A percentile compares a stretch with the other conserved stretches of the same genome.
phyloP scores from a whole-genome alignment of 139 green algal species.

The Chlorella sp. region DNA sequence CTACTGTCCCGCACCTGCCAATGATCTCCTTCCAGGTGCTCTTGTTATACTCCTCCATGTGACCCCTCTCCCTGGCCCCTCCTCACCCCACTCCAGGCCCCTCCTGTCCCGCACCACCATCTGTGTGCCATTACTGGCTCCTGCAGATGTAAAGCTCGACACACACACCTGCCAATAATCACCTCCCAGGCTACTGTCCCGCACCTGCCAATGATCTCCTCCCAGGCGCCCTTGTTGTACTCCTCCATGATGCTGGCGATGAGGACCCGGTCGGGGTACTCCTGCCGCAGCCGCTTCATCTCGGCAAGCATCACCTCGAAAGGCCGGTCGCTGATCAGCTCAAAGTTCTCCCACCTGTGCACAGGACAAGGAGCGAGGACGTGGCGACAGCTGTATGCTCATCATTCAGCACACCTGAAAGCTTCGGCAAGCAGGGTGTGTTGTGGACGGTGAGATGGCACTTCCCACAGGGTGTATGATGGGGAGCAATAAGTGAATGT shows the following conservation, averaged over 20 bases:
- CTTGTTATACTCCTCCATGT: slow-evolving; percentile 86
- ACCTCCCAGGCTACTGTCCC: not conserved
- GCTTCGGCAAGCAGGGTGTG: too few relatives aligned
- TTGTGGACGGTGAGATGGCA: too few relatives aligned
- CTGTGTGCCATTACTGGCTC: too few relatives aligned
- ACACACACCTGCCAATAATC: not conserved
- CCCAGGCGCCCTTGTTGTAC: slow-evolving; percentile 77
- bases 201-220: slow-evolving; percentile 86
- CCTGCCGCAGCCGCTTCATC: slow-evolving; percentile 82
- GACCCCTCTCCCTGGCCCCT: too few relatives aligned
- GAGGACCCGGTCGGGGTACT: slow-evolving; percentile 89
- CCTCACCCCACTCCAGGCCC: too few relatives aligned
- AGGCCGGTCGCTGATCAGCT: slow-evolving; percentile 84
- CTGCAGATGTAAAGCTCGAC: not conserved
- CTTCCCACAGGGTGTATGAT: too few relatives aligned
- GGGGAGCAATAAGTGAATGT: too few relatives aligned
- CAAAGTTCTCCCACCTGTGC: slow-evolving; percentile 32
- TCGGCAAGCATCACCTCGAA: slow-evolving; percentile 91
- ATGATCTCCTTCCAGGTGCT: slow-evolving; percentile 92
- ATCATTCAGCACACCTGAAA: too few relatives aligned
- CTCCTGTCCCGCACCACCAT: too few relatives aligned
- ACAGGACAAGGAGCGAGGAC: not conserved
- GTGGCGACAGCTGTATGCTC: too few relatives aligned
- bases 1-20: slow-evolving; percentile 37
- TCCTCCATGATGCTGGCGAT: slow-evolving; percentile 96